phyloP scores from a whole-genome alignment of 2,329 filamentous ascomycete genomes.

The Graphilbum ipis-grandicollis region DNA sequence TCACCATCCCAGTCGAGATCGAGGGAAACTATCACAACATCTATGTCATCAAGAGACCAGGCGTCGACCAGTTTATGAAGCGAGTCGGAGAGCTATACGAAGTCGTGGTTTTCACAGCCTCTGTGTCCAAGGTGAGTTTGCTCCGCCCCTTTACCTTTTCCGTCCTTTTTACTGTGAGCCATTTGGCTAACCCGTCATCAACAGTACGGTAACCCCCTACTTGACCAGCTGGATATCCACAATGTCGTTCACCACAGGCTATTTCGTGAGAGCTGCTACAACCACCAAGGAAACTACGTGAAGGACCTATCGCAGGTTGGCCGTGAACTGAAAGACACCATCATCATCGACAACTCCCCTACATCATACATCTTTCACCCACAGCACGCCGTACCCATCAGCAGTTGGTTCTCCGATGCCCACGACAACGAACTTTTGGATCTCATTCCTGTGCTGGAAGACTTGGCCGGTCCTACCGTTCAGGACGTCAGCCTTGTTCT shows the following conservation, averaged over 20 bases:
- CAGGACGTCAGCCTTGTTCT: slow-evolving; percentile 94
- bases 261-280: slow-evolving; percentile 97
- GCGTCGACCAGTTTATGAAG: slow-evolving; percentile 98
- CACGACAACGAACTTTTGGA: slow-evolving; percentile 98
- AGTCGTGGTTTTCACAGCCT: slow-evolving; percentile 96
- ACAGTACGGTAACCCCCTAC: slow-evolving; percentile 78
- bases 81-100: slow-evolving; percentile 93
- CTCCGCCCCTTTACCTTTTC: slow-evolving; percentile 5
- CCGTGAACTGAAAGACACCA: slow-evolving; percentile 87
- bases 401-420: slow-evolving; percentile 99
- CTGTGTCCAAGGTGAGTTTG: slow-evolving; percentile 71
- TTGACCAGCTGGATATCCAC: slow-evolving; percentile 95
- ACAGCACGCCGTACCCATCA: slow-evolving; percentile 95
- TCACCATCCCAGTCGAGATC: slow-evolving; percentile 97
- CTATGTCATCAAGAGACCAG: slow-evolving; percentile 98
- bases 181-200: too few species aligned
- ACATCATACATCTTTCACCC: slow-evolving; percentile 99
- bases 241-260: slow-evolving; percentile 88
- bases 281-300: slow-evolving; percentile 98
- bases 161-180: too few species aligned
- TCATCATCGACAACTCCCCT: slow-evolving; percentile 98
- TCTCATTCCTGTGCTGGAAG: slow-evolving; percentile 93
- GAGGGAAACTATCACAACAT: slow-evolving; percentile 99
- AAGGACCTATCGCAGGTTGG: slow-evolving; percentile 97
- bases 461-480: slow-evolving; percentile 75